These are phyloP conservation scores for Micractinium conductrix DNA, from an alignment of 139 green algal species.

Conservation along the genomic window DNA sequence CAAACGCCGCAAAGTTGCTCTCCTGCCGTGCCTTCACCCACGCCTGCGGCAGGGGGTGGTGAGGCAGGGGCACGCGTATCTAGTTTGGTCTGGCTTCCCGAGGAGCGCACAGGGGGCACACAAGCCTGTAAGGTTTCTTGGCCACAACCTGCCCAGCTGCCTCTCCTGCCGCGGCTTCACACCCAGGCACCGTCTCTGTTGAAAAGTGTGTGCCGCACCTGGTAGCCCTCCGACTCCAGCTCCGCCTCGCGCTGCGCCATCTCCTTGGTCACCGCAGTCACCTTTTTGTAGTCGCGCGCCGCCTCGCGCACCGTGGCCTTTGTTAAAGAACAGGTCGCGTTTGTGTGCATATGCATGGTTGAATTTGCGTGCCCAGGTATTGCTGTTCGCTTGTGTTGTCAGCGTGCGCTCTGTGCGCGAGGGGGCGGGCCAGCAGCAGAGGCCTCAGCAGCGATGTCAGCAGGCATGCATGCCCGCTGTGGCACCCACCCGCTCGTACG, in stretches of 20 bases:
- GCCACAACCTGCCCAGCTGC: no score
- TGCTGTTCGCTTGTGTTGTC: no score
- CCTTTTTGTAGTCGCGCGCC: slow-evolving; percentile 40
- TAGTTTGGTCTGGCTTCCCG: no score
- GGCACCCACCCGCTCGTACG: not conserved
- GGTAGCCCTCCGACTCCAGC: slow-evolving; percentile 79
- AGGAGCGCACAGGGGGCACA: no score
- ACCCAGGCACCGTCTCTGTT: no score
- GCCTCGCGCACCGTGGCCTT: slow-evolving; percentile 60
- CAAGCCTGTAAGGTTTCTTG: no score
- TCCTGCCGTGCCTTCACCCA: slow-evolving; percentile 83
- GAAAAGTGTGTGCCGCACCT: no score
- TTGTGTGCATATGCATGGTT: no score
- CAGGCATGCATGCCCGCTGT: not conserved
- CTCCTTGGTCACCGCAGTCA: slow-evolving; percentile 73
- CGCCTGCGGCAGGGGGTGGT: slow-evolving; percentile 35
- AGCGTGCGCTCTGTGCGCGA: no score
- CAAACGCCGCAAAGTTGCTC: slow-evolving; percentile 83
- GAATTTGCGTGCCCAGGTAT: no score
- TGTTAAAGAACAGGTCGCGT: not conserved
- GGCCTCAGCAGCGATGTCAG: not conserved
- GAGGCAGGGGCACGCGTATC: not conserved
- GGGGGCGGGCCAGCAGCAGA: no score
- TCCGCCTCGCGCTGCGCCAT: slow-evolving; percentile 72
- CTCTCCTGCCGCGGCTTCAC: no score